These are phyloP conservation scores for Mortierella sp. DNA, from an alignment of 371 early-diverging fungal genomes.

Conservation along the genomic window DNA sequence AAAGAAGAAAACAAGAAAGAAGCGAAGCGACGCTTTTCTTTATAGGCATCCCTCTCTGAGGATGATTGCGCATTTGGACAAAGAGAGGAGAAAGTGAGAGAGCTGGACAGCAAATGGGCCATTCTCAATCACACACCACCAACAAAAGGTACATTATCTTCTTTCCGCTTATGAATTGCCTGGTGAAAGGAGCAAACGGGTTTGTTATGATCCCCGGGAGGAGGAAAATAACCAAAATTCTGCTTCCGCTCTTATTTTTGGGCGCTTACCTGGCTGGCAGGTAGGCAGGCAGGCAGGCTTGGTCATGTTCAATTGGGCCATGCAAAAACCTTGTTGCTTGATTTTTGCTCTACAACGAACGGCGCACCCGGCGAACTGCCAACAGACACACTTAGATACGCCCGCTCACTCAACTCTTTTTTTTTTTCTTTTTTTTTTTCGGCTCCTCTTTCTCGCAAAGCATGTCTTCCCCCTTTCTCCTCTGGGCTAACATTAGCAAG, in stretches of 20 bases:
- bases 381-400: not conserved
- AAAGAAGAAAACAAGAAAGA: not conserved
- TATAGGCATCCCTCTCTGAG: not conserved
- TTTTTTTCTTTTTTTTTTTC: not conserved
- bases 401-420: not conserved
- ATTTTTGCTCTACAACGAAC: not conserved
- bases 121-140: not conserved
- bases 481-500: constrained; percentile 1
- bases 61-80: not conserved
- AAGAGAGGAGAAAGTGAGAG: constrained; percentile 9
- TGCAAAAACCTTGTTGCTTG: not conserved
- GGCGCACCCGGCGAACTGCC: not conserved
- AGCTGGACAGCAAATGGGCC: not conserved
- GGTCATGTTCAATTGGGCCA: no score
- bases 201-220: not conserved
- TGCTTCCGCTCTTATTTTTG: constrained; percentile 1
- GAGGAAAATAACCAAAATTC: not conserved
- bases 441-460: not conserved
- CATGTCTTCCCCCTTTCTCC: not conserved
- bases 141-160: not conserved
- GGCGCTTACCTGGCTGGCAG: not conserved
- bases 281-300: not conserved
- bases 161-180: not conserved
- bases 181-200: not conserved
- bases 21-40: not conserved